Evolutionary conservation across 2,329 filamentous ascomycete species (phyloP).

Genomic region (Cladorrhinum sp.): DNA sequence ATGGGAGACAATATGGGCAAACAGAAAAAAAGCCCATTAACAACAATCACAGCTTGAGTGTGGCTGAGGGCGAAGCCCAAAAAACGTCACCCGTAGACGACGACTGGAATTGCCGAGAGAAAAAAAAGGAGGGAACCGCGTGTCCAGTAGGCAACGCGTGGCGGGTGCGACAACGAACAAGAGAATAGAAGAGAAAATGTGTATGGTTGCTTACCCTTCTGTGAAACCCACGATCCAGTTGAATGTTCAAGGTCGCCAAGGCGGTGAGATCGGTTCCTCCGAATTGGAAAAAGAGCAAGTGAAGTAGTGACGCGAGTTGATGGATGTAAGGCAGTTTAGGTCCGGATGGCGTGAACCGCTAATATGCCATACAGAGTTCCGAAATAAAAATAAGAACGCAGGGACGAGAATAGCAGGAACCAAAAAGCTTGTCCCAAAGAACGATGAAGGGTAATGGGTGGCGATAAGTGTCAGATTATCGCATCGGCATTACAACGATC

Average conservation of each 20-base stretch:
- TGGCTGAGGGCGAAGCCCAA: not conserved
- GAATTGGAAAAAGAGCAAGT: not conserved
- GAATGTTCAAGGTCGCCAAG: not conserved
- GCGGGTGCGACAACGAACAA: not conserved
- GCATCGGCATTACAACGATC: constrained; percentile 1
- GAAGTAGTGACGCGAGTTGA: not conserved
- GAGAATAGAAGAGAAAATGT: not conserved
- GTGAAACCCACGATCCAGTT: not conserved
- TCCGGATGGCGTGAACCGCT: not conserved
- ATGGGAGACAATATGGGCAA: constrained; percentile 5
- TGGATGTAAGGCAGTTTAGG: not conserved
- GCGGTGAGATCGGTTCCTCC: not conserved
- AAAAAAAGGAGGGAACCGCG: not conserved
- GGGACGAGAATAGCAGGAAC: not conserved
- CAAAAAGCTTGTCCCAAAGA: constrained; percentile 5
- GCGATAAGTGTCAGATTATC: constrained; percentile 14
- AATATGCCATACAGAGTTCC: not conserved
- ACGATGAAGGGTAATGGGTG: not conserved
- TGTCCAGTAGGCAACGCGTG: not conserved
- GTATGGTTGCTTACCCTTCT: not conserved
- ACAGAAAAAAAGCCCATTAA: not conserved
- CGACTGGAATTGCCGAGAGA: not conserved
- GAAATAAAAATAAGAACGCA: not conserved
- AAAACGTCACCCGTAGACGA: not conserved
- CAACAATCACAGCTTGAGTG: not conserved